Conservation (phyloP, 331 rosid species). For the Saraca asoca region DNA sequence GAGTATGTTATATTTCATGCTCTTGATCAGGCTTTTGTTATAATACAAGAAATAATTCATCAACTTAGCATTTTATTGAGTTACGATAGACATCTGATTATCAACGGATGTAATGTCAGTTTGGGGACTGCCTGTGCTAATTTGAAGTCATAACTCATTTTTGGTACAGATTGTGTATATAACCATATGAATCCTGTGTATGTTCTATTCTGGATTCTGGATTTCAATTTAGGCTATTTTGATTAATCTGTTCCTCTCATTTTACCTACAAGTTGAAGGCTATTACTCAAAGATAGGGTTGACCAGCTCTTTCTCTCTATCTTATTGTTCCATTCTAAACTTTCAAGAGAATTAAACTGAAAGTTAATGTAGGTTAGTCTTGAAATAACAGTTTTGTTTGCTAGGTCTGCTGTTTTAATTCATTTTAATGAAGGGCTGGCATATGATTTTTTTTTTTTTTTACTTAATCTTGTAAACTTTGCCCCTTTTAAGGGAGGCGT, state of each 20-base stretch:
- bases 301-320: background rate
- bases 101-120: slow-evolving; percentile 20
- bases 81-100: background rate
- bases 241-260: background rate
- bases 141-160: slow-evolving; percentile 14
- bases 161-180: background rate
- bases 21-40: background rate
- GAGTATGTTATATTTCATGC: slow-evolving; percentile 54
- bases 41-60: background rate
- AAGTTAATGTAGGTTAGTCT: background rate
- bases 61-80: background rate
- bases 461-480: background rate
- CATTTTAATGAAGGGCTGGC: slow-evolving; percentile 1
- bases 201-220: background rate
- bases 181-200: background rate
- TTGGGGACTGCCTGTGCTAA: too few relatives aligned
- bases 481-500: background rate
- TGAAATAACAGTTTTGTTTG: background rate
- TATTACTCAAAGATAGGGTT: background rate
- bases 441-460: background rate
- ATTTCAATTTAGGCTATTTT: slow-evolving; percentile 21
- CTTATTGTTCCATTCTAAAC: background rate
- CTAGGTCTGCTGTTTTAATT: background rate
- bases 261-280: background rate
- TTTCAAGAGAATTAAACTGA: slow-evolving; percentile 8